Evolutionary conservation across 176 grass and related monocot species (phyloP), one percentile per base, ranked within the genome.

Genomic region (Rhipidocladum racemiflorum): DNA sequence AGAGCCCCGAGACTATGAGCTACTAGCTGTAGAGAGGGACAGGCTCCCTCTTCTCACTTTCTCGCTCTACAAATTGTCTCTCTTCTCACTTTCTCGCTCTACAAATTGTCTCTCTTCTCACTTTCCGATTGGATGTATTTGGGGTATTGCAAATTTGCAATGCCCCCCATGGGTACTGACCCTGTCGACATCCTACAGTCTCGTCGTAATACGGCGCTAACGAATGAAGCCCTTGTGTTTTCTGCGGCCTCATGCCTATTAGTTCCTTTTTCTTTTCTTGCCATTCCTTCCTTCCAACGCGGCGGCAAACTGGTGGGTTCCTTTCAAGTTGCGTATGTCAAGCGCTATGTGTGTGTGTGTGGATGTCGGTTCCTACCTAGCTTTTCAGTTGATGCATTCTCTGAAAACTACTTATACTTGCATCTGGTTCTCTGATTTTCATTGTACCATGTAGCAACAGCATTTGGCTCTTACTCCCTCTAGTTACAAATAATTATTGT

Each of bases 51-150:
- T n/a, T 4, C 5, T 21, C 68, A 70, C 50, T 48, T 8, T 49
- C 21, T 78, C 43, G 79, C 42, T 13, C 38, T 46, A 14, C 23
- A 65, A 54, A 35, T 55, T 40, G 83, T 56, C 56, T 27, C 44
- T 14, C 24, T 49, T 4, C 5, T 21, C 68, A 70, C 50, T 48
- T 8, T 49, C 21, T 78, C 43, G 79, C 42, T 13, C 38, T 46
- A 14, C 23, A 65, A 54, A 35, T 55, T 40, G 83, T 56, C 77
- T 13, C 72, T 32, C 85, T 16, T 44, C 51, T 83, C 75, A 48
- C 79, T 84, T 67, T 61, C 75, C 75, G 88, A 88, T 81, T 90
- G 83, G 85, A 83, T 79, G 73, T 61, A 71, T 72, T 72, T 70
- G 71, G 62, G 65, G 80, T n/a, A 35, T 74, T 75, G 36, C 81